A percentile compares a stretch with the other conserved stretches of the same genome.
phyloP scores from a whole-genome alignment of 2,329 filamentous ascomycete genomes.

The Aspergillus arachidicola region DNA sequence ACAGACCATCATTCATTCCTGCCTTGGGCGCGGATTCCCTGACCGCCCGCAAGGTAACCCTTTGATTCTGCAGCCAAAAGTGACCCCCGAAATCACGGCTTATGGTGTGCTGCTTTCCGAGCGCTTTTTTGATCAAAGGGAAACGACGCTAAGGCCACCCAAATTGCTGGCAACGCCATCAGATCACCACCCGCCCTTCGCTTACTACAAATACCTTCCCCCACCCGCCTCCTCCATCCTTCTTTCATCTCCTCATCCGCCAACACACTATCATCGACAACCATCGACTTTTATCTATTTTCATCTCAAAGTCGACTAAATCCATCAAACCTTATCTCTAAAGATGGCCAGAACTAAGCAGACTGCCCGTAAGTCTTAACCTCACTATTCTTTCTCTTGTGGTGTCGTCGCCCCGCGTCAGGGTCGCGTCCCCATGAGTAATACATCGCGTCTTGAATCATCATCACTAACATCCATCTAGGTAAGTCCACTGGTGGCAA shows the following conservation, averaged over 20 bases:
- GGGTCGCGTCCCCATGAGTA: slow-evolving; percentile 19
- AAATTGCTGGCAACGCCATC: slow-evolving; percentile 27
- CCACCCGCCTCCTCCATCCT: slow-evolving; percentile 41
- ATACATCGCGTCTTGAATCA: slow-evolving; percentile 23
- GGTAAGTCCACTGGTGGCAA: slow-evolving; percentile 77
- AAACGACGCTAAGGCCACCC: slow-evolving; percentile 30
- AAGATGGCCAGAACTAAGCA: slow-evolving; percentile 57
- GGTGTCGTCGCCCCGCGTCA: slow-evolving; percentile 18
- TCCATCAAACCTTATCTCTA: slow-evolving; percentile 32
- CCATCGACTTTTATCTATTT: slow-evolving; percentile 32
- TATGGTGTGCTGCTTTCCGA: slow-evolving; percentile 37
- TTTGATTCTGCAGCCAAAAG: slow-evolving; percentile 33
- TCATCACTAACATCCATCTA: slow-evolving; percentile 41
- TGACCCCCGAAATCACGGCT: slow-evolving; percentile 32
- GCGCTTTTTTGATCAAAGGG: slow-evolving; percentile 34
- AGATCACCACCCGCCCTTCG: slow-evolving; percentile 40
- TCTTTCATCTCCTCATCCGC: slow-evolving; percentile 35
- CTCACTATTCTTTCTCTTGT: slow-evolving; percentile 23
- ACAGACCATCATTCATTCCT: slow-evolving; percentile 13
- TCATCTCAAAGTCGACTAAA: slow-evolving; percentile 31
- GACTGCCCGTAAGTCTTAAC: slow-evolving; percentile 52
- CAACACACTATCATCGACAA: slow-evolving; percentile 13
- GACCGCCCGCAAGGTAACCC: slow-evolving; percentile 22
- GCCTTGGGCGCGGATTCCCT: slow-evolving; percentile 6
- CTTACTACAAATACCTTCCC: slow-evolving; percentile 46